Percentiles rank a stretch among this genome's conserved stretches.
Conservation (phyloP, 2,329 filamentous ascomycete genomes). For the Exutisphaerella laricina region DNA sequence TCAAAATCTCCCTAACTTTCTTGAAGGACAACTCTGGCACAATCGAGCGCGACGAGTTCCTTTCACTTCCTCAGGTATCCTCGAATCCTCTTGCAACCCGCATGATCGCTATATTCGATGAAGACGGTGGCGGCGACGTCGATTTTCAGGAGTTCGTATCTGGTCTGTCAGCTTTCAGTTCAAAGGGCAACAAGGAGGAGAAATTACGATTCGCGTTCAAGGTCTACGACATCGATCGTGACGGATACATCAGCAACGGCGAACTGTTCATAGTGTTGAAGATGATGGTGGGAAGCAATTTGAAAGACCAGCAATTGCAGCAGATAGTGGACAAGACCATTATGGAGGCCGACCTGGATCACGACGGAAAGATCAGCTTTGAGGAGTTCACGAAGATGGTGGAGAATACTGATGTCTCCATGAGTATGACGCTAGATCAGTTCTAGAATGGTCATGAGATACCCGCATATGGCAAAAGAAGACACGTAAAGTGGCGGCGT, state of each 20-base stretch:
- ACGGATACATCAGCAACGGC: slow-evolving; percentile 97
- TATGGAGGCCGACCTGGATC: slow-evolving; percentile 96
- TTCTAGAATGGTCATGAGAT: slow-evolving; percentile 1
- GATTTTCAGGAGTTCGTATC: slow-evolving; percentile 99
- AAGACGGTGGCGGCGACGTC: slow-evolving; percentile 94
- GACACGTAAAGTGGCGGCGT: neutral
- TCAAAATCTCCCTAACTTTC: slow-evolving; percentile 7
- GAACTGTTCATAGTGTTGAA: slow-evolving; percentile 99
- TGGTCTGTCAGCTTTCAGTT: slow-evolving; percentile 89
- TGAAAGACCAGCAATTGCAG: slow-evolving; percentile 98
- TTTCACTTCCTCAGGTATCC: slow-evolving; percentile 93
- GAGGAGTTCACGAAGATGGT: slow-evolving; percentile 99
- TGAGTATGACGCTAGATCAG: slow-evolving; percentile 60
- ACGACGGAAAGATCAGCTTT: slow-evolving; percentile 97
- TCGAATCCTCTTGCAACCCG: slow-evolving; percentile 95
- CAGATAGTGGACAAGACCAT: slow-evolving; percentile 99
- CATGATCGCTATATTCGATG: slow-evolving; percentile 99
- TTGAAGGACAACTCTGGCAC: slow-evolving; percentile 90
- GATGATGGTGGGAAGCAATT: slow-evolving; percentile 99
- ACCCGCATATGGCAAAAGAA: neutral
- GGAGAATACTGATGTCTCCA: slow-evolving; percentile 73
- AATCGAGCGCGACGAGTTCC: slow-evolving; percentile 97
- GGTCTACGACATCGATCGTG: slow-evolving; percentile 98
- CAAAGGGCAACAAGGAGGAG: slow-evolving; percentile 98
- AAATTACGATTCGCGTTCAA: slow-evolving; percentile 98